A percentile compares a stretch with the other conserved stretches of the same genome.
Conservation (phyloP, 2,329 filamentous ascomycete genomes). For the Leptographium procerum region DNA sequence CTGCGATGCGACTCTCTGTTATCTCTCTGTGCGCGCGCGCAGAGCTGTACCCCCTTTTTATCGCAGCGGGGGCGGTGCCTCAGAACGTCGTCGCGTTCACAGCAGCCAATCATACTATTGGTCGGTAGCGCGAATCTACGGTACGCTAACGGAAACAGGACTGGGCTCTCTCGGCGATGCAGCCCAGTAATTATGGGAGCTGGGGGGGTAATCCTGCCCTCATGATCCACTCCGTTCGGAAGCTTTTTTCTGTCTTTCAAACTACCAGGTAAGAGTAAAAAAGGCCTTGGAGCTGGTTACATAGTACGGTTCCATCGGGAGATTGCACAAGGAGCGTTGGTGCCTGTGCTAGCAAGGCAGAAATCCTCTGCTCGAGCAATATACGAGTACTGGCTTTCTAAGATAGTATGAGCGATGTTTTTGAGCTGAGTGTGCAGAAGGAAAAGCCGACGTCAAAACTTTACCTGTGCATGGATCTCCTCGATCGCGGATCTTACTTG, state of each 20-base stretch:
- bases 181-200: not conserved
- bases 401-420: not conserved
- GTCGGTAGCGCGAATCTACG: not conserved
- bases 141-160: not conserved
- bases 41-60: conserved; percentile 2
- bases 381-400: not conserved
- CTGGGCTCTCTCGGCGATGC: not conserved
- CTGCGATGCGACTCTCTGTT: not conserved
- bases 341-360: not conserved
- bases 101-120: not conserved
- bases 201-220: not conserved
- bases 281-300: not conserved
- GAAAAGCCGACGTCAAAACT: not conserved
- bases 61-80: not conserved
- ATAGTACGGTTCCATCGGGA: not conserved
- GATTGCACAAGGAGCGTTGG: not conserved
- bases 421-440: not conserved
- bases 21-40: not conserved
- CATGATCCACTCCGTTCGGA: not conserved
- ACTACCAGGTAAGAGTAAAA: not conserved
- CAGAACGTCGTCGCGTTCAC: not conserved
- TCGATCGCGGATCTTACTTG: not conserved
- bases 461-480: not conserved
- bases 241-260: not conserved
- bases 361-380: no score